Evolutionary conservation across 2,329 filamentous ascomycete genomes (phyloP).

Genomic region (Talaromyces albobiverticillius): DNA sequence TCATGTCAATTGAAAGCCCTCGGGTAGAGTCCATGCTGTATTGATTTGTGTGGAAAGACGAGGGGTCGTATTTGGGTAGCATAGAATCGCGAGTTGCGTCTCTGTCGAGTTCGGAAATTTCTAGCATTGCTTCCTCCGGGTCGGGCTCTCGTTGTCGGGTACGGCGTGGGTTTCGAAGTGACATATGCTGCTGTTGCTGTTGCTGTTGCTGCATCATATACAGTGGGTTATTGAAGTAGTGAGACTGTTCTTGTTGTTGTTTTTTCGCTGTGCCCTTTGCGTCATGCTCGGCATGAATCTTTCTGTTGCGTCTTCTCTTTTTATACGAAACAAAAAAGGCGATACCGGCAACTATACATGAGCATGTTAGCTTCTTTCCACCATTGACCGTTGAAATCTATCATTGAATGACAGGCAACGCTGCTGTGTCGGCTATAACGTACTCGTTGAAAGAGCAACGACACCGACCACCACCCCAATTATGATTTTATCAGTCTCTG

Average conservation of each 20-base stretch:
- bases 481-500: conserved; percentile 20
- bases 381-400: too few species aligned
- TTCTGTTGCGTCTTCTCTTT: conserved; percentile 23
- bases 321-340: conserved; percentile 24
- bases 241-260: not conserved
- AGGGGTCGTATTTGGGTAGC: conserved; percentile 34
- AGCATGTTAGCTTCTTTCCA: not conserved
- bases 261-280: not conserved
- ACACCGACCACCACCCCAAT: conserved; percentile 30
- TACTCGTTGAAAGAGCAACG: conserved; percentile 25
- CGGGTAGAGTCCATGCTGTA: conserved; percentile 11
- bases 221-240: too few species aligned
- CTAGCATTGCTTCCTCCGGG: conserved; percentile 7
- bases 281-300: conserved; percentile 12
- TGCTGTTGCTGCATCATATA: too few species aligned
- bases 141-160: conserved; percentile 6
- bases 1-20: conserved; percentile 12
- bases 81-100: conserved; percentile 22
- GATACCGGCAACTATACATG: conserved; percentile 22
- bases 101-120: conserved; percentile 3
- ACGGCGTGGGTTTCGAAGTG: conserved; percentile 9
- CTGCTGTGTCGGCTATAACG: too few species aligned
- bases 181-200: conserved; percentile 5
- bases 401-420: too few species aligned
- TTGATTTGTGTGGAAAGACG: conserved; percentile 22